Conservation (phyloP, 2,329 filamentous ascomycete species). For the Aspergillus transmontanensis region DNA sequence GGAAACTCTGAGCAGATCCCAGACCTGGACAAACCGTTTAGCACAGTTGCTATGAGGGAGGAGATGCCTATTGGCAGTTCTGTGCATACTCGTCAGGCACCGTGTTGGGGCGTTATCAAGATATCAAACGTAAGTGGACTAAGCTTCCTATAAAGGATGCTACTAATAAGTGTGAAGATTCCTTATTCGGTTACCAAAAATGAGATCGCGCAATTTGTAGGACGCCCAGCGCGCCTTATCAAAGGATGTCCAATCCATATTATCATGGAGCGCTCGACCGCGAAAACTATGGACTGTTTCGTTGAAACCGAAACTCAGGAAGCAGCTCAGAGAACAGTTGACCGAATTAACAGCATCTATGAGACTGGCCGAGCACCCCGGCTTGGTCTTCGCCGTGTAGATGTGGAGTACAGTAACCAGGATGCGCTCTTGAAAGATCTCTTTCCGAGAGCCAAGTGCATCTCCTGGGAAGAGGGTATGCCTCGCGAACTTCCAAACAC, state of each 20-base stretch:
- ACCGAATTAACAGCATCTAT: constrained; percentile 39
- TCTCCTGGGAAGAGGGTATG: constrained; percentile 46
- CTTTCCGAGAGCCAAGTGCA: constrained; percentile 55
- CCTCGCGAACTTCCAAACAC: constrained; percentile 36
- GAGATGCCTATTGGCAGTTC: constrained; percentile 34
- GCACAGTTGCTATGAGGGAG: constrained; percentile 19
- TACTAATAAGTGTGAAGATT: constrained; percentile 37
- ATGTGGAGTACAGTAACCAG: constrained; percentile 50
- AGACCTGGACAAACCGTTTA: constrained; percentile 9
- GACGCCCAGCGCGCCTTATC: constrained; percentile 45
- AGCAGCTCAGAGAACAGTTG: constrained; percentile 44
- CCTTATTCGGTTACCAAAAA: constrained; percentile 54
- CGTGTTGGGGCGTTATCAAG: constrained; percentile 35
- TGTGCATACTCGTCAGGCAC: constrained; percentile 21
- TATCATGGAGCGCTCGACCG: constrained; percentile 60
- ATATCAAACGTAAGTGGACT: constrained; percentile 38
- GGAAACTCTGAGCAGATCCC: neutral
- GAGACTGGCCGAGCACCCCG: constrained; percentile 43
- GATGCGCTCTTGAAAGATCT: constrained; percentile 53
- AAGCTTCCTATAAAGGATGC: neutral
- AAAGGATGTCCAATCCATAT: constrained; percentile 55
- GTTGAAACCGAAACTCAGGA: constrained; percentile 46
- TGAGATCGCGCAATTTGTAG: constrained; percentile 52
- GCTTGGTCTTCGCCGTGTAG: constrained; percentile 52
- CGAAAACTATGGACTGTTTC: constrained; percentile 58